Evolutionary conservation across 225 moss, liverwort and hornwort species (phyloP).

Genomic region (Pseudoscleropodium purum): DNA sequence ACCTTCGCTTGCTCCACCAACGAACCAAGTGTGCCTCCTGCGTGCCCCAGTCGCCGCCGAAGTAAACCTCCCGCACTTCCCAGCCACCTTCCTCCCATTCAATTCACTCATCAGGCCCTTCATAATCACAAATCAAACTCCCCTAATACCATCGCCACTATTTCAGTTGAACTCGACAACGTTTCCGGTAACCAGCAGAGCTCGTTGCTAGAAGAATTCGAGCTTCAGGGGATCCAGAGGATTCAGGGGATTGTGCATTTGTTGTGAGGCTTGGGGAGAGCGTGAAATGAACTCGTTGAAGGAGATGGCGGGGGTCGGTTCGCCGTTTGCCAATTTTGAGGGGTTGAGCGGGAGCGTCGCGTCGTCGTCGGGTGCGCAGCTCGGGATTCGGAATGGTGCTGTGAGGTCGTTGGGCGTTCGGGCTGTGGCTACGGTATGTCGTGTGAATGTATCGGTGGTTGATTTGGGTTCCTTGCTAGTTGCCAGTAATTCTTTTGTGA

Average conservation of each 20-base stretch:
- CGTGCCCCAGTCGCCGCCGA: neutral
- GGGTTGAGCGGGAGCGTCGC: conserved; percentile 13
- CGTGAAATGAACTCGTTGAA: neutral
- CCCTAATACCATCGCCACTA: neutral
- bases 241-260: neutral
- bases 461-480: neutral
- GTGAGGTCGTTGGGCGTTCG: neutral
- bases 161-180: neutral
- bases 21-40: neutral
- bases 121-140: neutral
- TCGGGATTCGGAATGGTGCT: neutral
- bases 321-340: conserved; percentile 2
- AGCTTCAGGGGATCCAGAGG: neutral
- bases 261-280: neutral
- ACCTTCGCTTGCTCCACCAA: neutral
- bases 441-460: neutral
- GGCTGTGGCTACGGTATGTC: conserved; percentile 24
- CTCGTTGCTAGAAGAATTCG: neutral
- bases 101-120: too few relatives aligned
- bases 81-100: neutral
- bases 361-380: neutral
- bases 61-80: neutral
- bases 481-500: neutral
- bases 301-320: neutral
- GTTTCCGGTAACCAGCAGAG: neutral